Evolutionary conservation across 179 eudicot species (phyloP).

Genomic region (Amaranthus tricolor): DNA sequence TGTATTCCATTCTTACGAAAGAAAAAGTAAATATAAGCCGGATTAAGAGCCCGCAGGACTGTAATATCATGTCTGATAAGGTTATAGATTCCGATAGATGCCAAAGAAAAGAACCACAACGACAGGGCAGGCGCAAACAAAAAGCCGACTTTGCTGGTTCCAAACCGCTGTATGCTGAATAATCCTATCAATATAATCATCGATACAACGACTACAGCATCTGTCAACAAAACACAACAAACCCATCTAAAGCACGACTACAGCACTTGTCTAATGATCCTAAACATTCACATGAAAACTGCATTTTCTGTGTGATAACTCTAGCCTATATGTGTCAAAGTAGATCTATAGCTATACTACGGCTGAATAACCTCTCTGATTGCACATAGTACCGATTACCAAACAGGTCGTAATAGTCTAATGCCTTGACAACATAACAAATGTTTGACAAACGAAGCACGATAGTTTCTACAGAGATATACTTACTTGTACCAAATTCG

Average conservation of each 20-base stretch:
- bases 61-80: constrained; percentile 47
- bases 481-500: constrained; percentile 81
- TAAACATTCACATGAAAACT: background rate
- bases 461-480: background rate
- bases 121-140: constrained; percentile 94
- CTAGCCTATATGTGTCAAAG: background rate
- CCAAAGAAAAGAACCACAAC: constrained; percentile 85
- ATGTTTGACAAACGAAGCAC: background rate
- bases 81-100: constrained; percentile 79
- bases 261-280: background rate
- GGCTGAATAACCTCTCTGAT: background rate
- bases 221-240: constrained; percentile 35
- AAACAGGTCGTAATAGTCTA: no score
- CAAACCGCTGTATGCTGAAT: constrained; percentile 91
- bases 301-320: background rate
- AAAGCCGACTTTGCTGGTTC: constrained; percentile 93
- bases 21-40: constrained; percentile 71
- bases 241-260: background rate
- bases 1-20: constrained; percentile 58
- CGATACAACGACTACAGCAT: constrained; percentile 72
- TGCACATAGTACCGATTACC: background rate
- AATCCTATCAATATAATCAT: constrained; percentile 72
- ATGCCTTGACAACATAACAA: no score
- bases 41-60: constrained; percentile 79
- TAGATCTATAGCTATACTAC: no score